Base-by-base conservation (phyloP, 78 protist species). In the Speleostelium caveatum region DNA sequence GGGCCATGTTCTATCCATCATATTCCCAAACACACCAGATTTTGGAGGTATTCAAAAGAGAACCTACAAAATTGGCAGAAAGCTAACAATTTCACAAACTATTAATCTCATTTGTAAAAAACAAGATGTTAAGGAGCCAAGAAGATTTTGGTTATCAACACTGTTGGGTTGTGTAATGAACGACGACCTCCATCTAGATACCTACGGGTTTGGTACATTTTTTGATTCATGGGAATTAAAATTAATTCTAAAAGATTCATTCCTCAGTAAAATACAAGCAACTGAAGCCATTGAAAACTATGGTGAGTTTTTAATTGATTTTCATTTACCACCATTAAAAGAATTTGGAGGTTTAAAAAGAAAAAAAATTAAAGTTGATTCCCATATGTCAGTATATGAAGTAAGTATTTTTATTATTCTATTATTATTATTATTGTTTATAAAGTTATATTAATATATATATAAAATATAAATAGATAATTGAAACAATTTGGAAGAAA, bases 171-270 rank as follows among this genome's bases (percentile, higher is more conserved):
- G 91, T 83, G 39, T 83, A 58, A n/a, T 83, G 51, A 71, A 83
- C 33, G 74, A 83, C 55, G 91, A 83, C 0, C 42, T 56, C 53
- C 42, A 69, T n/a, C 49, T 83, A 2, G 41, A 72, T 21, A 56
- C 53, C 28, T 83, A 83, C 69, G 91, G 91, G 10, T 83, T 83
- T 59, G 91, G 91, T 3, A 83, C 91, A 69, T 83, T 83, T 60
- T 83, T 83, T 63, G 66, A 56, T 42, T 59, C 73, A 7, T 83
- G 91, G 91, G 91, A 83, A 30, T 41, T 83, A 5, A 38, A 58
- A 39, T 28, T 83, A 4, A 42, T 83, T 7, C 33, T 59, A 59
- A 67, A 69, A 42, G 56, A 67, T 32, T 32, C 19, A 3, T 83
- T 55, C 51, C 21, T 51, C 2, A 35, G 17, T 41, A 28, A 39